A percentile compares a stretch with the other conserved stretches of the same genome.
phyloP scores from a whole-genome alignment of 2,329 filamentous ascomycete genomes.

The Aspergillus hiratsukae region DNA sequence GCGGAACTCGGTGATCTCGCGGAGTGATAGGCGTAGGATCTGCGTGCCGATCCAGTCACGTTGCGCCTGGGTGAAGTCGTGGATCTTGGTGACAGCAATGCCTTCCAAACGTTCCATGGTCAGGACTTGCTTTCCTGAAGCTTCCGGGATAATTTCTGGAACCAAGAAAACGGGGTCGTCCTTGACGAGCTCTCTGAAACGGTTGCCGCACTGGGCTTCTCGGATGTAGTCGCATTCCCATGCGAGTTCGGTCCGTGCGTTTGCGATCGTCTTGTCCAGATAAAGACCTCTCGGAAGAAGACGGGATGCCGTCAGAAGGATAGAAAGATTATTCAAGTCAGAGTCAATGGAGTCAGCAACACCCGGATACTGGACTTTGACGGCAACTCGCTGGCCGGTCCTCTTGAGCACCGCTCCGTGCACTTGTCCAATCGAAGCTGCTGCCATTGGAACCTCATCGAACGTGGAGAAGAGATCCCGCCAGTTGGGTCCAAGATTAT shows the following conservation, averaged over 20 bases:
- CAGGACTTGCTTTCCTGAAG: constrained; percentile 78
- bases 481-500: constrained; percentile 81
- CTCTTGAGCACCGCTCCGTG: constrained; percentile 77
- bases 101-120: constrained; percentile 93
- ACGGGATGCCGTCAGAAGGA: constrained; percentile 84
- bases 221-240: constrained; percentile 97
- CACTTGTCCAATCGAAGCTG: constrained; percentile 94
- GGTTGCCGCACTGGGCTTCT: constrained; percentile 74
- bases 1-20: constrained; percentile 88
- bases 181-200: constrained; percentile 73
- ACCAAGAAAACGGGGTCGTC: constrained; percentile 75
- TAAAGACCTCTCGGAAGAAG: constrained; percentile 89
- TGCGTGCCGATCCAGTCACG: constrained; percentile 95
- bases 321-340: constrained; percentile 85
- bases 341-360: constrained; percentile 95
- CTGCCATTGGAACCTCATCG: constrained; percentile 86
- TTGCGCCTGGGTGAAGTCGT: constrained; percentile 72
- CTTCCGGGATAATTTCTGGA: constrained; percentile 71
- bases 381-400: constrained; percentile 72
- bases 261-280: constrained; percentile 94
- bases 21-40: constrained; percentile 82
- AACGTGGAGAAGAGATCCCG: constrained; percentile 77
- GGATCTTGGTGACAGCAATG: constrained; percentile 75
- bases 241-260: constrained; percentile 81
- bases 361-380: constrained; percentile 96